Conservation (phyloP, 192 early-diverging fungal species). For the Linnemannia elongata region DNA sequence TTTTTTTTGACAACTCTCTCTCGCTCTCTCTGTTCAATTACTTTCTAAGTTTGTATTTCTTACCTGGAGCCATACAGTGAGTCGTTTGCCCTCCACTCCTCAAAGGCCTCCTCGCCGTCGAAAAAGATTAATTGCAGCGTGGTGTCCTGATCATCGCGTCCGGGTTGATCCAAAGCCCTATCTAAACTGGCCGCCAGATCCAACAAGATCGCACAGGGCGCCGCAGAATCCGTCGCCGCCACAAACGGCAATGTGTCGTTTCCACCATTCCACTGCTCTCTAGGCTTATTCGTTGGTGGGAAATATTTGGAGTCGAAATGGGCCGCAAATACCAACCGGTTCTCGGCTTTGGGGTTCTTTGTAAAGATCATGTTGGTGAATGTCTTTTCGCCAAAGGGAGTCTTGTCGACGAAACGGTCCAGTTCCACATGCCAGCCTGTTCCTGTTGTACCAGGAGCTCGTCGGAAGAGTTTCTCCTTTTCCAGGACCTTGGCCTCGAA, state of each 20-base stretch:
- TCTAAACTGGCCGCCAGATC: conserved; percentile 84
- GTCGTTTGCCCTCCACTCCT: conserved; percentile 79
- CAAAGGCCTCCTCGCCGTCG: conserved; percentile 96
- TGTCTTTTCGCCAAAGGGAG: conserved; percentile 79
- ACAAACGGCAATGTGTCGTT: conserved; percentile 73
- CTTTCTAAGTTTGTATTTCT: not conserved
- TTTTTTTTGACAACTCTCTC: not conserved
- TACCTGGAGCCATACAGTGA: conserved; percentile 91
- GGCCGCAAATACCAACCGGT: conserved; percentile 87
- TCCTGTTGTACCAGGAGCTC: conserved; percentile 3
- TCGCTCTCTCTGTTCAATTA: too few species aligned
- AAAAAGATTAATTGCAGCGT: conserved; percentile 96
- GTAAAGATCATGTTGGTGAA: conserved; percentile 95
- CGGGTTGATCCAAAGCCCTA: conserved; percentile 63
- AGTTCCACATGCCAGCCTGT: conserved; percentile 82
- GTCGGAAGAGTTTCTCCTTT: conserved; percentile 11
- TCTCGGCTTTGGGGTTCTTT: conserved; percentile 79
- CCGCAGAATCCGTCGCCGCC: conserved; percentile 93
- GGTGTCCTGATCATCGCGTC: conserved; percentile 53
- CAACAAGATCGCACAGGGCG: conserved; percentile 91
- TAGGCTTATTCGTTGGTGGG: conserved; percentile 51
- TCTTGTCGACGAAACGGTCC: conserved; percentile 82
- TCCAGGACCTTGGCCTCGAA: not conserved
- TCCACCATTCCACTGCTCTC: conserved; percentile 24
- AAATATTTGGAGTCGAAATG: conserved; percentile 95